Evolutionary conservation across 495 filamentous ascomycete species (phyloP).

Genomic region (Hypoxylon fuscum): DNA sequence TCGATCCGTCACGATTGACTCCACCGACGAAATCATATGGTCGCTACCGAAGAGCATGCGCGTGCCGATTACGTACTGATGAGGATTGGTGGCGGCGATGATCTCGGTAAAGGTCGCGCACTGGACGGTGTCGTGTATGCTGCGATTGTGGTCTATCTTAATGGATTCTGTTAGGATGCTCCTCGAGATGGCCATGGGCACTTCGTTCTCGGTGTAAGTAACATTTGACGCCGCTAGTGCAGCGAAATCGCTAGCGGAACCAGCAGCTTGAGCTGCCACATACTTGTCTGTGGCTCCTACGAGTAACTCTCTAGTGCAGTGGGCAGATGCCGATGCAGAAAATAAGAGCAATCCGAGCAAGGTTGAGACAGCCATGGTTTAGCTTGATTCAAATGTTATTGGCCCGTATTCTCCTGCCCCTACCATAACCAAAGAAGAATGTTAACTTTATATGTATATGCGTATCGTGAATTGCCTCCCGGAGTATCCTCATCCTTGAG

Average conservation of each 20-base stretch:
- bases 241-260: slow-evolving; percentile 27
- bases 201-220: slow-evolving; percentile 52
- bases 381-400: too few species aligned
- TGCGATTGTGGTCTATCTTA: slow-evolving; percentile 51
- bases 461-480: not conserved
- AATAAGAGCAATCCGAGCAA: slow-evolving; percentile 25
- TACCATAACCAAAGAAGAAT: too few species aligned
- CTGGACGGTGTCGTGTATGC: slow-evolving; percentile 48
- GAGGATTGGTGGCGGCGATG: slow-evolving; percentile 41
- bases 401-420: too few species aligned
- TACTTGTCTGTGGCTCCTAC: slow-evolving; percentile 41
- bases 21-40: slow-evolving; percentile 45
- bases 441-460: slow-evolving; percentile 1
- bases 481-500: not conserved
- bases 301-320: slow-evolving; percentile 47
- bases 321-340: slow-evolving; percentile 27
- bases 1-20: slow-evolving; percentile 48
- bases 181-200: slow-evolving; percentile 40
- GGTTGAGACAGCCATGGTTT: slow-evolving; percentile 9
- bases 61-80: slow-evolving; percentile 54
- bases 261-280: slow-evolving; percentile 45
- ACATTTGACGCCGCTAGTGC: slow-evolving; percentile 38
- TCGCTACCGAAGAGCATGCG: slow-evolving; percentile 46
- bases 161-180: slow-evolving; percentile 46
- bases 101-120: slow-evolving; percentile 55